Conservation (phyloP, 345 rosid species). For the Reutealis trisperma region DNA sequence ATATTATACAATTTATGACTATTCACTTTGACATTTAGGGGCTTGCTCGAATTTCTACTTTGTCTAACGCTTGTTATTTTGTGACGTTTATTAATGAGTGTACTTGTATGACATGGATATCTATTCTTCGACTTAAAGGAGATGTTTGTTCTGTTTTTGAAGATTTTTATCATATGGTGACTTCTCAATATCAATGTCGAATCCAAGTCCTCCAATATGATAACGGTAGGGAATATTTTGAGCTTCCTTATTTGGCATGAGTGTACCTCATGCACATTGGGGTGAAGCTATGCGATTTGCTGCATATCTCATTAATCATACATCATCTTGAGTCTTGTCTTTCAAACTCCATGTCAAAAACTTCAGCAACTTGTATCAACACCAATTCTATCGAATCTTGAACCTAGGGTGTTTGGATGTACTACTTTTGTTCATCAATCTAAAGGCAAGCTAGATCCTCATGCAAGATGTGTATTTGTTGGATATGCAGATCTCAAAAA, state of each 20-base stretch:
- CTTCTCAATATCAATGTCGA: not conserved
- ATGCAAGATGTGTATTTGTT: not conserved
- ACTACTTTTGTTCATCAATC: not conserved
- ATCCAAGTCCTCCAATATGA: not conserved
- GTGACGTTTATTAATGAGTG: constrained; percentile 19
- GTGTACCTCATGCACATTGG: not conserved
- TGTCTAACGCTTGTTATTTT: constrained; percentile 4
- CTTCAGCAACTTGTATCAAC: not conserved
- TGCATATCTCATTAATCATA: not conserved
- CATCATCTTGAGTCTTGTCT: not conserved
- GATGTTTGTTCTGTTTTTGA: constrained; percentile 6
- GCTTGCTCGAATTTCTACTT: not conserved
- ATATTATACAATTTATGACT: not conserved
- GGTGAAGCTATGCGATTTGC: not conserved
- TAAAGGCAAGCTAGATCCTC: not conserved
- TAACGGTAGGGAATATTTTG: constrained; percentile 3
- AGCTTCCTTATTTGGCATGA: too few species aligned
- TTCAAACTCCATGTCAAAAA: not conserved
- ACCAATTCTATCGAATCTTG: not conserved
- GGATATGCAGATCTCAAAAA: not conserved
- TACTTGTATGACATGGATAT: too few species aligned
- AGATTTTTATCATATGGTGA: not conserved
- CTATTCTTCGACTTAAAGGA: too few species aligned
- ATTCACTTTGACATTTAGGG: constrained; percentile 15
- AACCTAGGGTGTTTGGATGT: not conserved